Evolutionary conservation across 805 yeast species (phyloP).

Genomic region (Wickerhamomyces subpelliculosus): DNA sequence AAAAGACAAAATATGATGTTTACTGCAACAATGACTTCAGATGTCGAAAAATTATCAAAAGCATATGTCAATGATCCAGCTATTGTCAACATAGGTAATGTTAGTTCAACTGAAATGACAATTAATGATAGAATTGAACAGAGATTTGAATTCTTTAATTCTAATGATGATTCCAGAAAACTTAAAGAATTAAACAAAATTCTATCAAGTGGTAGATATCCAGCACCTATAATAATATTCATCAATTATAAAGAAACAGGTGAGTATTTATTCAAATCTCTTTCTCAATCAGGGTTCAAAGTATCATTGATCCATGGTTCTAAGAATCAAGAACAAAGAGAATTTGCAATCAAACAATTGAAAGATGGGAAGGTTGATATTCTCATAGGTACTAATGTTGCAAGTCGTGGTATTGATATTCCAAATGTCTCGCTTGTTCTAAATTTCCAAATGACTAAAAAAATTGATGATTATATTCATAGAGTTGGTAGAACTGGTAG

Average conservation of each 20-base stretch:
- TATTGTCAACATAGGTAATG: slow-evolving; percentile 58
- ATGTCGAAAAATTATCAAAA: slow-evolving; percentile 60
- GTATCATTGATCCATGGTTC: slow-evolving; percentile 79
- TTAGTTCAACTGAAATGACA: slow-evolving; percentile 26
- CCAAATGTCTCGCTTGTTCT: slow-evolving; percentile 78
- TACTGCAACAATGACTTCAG: slow-evolving; percentile 85
- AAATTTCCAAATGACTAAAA: slow-evolving; percentile 76
- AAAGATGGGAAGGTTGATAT: slow-evolving; percentile 49
- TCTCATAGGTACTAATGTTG: slow-evolving; percentile 89
- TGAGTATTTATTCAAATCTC: slow-evolving; percentile 52
- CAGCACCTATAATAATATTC: slow-evolving; percentile 69
- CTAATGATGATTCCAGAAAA: slow-evolving; percentile 38
- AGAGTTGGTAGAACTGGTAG: slow-evolving; percentile 96
- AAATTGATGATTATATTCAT: slow-evolving; percentile 81
- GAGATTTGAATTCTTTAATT: slow-evolving; percentile 43
- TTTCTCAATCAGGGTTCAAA: slow-evolving; percentile 38
- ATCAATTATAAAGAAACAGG: slow-evolving; percentile 72
- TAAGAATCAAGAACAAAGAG: slow-evolving; percentile 79
- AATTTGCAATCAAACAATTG: slow-evolving; percentile 59
- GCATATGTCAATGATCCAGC: slow-evolving; percentile 58
- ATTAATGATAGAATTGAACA: slow-evolving; percentile 58
- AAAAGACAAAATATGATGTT: slow-evolving; percentile 77
- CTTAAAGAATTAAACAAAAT: slow-evolving; percentile 35
- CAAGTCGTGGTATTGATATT: slow-evolving; percentile 94
- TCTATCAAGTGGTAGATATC: slow-evolving; percentile 22